These are phyloP conservation scores for Trapa incisa DNA, from an alignment of 345 rosid genomes.

Conservation along the genomic window DNA sequence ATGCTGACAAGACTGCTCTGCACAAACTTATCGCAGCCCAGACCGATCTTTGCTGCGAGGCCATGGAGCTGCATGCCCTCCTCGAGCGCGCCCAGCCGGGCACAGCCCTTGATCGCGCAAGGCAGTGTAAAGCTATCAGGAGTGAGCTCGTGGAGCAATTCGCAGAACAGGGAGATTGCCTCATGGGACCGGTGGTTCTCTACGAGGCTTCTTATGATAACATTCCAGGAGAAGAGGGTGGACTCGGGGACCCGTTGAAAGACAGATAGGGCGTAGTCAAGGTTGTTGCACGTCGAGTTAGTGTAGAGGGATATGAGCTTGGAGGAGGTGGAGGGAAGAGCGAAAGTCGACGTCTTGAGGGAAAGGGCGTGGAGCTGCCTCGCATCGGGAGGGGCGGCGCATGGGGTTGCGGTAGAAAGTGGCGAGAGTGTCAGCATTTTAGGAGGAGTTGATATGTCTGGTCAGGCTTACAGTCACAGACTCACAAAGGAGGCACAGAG, in stretches of 20 bases:
- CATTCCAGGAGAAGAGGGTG: constrained; percentile 29
- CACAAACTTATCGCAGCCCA: constrained; percentile 36
- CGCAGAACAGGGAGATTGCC: constrained; percentile 26
- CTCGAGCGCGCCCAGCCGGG: constrained; percentile 24
- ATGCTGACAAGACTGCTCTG: constrained; percentile 43
- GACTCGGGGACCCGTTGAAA: constrained; percentile 24
- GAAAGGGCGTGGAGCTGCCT: constrained; percentile 36
- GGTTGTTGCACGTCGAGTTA: constrained; percentile 19
- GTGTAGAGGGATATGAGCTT: constrained; percentile 37
- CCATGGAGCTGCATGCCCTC: constrained; percentile 61
- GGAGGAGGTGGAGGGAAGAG: constrained; percentile 25
- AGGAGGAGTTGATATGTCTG: neutral
- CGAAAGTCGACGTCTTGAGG: constrained; percentile 26
- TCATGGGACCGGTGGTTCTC: constrained; percentile 33
- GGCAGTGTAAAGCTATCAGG: constrained; percentile 45
- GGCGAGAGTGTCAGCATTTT: constrained; percentile 9
- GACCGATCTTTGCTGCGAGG: constrained; percentile 34
- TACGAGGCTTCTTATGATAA: constrained; percentile 30
- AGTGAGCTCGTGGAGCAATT: constrained; percentile 12
- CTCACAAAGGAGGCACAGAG: neutral
- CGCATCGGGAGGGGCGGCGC: constrained; percentile 22
- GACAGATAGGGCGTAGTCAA: constrained; percentile 32
- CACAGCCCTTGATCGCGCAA: constrained; percentile 39
- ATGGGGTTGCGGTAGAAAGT: constrained; percentile 4
- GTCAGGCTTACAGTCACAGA: neutral